Percentiles rank a stretch among this genome's conserved stretches.
Conservation (phyloP, 78 protist genomes). For the Anaeramoeba flamelloides region DNA sequence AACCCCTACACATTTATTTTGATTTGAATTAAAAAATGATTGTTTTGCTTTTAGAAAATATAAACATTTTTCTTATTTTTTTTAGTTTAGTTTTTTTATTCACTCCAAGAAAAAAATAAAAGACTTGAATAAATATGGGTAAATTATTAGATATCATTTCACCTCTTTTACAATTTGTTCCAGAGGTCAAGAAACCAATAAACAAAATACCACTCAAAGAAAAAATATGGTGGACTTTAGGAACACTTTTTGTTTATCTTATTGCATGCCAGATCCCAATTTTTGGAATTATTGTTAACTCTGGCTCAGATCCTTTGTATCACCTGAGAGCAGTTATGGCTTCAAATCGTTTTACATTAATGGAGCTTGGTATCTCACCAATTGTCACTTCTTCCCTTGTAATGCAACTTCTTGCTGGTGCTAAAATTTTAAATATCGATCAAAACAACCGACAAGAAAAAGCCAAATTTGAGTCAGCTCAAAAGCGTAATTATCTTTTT, state of each 20-base stretch:
- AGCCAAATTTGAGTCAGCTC: conserved; percentile 76
- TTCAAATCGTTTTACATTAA: conserved; percentile 82
- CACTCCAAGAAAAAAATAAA: too few species aligned
- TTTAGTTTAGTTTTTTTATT: too few species aligned
- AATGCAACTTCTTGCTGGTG: conserved; percentile 74
- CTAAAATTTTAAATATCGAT: conserved; percentile 88
- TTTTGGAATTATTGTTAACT: conserved; percentile 50
- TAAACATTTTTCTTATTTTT: too few species aligned
- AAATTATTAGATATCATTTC: too few species aligned
- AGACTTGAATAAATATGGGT: too few species aligned
- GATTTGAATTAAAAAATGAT: too few species aligned
- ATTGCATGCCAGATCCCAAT: conserved; percentile 95
- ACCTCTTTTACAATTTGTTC: too few species aligned
- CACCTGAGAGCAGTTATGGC: conserved; percentile 97
- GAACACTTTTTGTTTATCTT: conserved; percentile 84
- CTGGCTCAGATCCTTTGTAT: conserved; percentile 85
- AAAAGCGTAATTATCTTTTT: conserved; percentile 49
- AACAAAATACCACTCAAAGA: conserved; percentile 66
- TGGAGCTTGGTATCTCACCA: conserved; percentile 99
- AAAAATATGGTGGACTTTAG: conserved; percentile 80
- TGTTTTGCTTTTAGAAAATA: too few species aligned
- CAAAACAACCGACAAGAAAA: conserved; percentile 66
- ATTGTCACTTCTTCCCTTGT: conserved; percentile 84
- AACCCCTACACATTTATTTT: too few species aligned
- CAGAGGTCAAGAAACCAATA: too few species aligned